phyloP scores from a whole-genome alignment of 345 rosid genomes.

The Microthlaspi erraticum region DNA sequence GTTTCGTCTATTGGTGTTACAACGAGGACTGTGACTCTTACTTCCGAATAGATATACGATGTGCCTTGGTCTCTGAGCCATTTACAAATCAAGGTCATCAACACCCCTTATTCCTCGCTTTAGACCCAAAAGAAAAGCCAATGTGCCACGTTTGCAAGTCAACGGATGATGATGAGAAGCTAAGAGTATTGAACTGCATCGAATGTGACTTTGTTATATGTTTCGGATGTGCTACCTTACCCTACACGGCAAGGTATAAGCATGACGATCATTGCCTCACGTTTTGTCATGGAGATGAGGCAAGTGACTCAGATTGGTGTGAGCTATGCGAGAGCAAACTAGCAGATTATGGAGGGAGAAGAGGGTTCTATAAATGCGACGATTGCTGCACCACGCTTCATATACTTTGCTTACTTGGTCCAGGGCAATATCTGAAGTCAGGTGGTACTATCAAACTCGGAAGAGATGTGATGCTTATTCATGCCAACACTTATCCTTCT shows the following conservation, averaged over 20 bases:
- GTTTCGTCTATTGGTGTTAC: neutral
- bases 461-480: too few species aligned
- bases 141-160: slow-evolving; percentile 5
- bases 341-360: neutral
- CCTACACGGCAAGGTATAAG: slow-evolving; percentile 1
- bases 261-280: slow-evolving; percentile 28
- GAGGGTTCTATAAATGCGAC: slow-evolving; percentile 24
- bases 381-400: slow-evolving; percentile 21
- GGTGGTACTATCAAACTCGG: neutral
- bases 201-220: slow-evolving; percentile 10
- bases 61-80: slow-evolving; percentile 1
- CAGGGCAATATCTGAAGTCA: neutral
- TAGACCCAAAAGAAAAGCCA: neutral
- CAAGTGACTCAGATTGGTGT: slow-evolving; percentile 3
- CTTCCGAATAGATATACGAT: neutral
- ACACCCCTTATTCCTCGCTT: neutral
- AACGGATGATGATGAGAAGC: neutral
- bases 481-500: neutral
- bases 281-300: slow-evolving; percentile 3
- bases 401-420: neutral
- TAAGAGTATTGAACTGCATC: slow-evolving; percentile 9
- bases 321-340: neutral
- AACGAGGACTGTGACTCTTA: neutral
- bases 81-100: slow-evolving; percentile 2
- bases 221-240: neutral